Evolutionary conservation across 2,329 filamentous ascomycete species (phyloP).

Genomic region (Xylaria sp.): DNA sequence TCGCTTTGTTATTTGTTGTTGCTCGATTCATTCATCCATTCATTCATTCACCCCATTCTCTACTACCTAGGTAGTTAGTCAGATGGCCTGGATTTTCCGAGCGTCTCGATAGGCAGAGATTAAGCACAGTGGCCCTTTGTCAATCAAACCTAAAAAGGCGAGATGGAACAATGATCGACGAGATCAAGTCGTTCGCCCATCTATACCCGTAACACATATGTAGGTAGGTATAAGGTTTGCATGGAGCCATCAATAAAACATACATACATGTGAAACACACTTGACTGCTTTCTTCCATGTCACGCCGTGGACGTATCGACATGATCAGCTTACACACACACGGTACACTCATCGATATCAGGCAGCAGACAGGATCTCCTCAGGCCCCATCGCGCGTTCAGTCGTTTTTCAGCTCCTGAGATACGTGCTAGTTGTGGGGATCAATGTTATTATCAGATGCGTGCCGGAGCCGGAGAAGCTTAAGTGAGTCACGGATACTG

Average conservation of each 20-base stretch:
- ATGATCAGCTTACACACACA: background rate
- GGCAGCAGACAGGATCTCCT: background rate
- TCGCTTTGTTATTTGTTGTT: background rate
- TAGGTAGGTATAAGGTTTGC: no score
- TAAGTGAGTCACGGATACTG: no score
- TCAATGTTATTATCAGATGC: no score
- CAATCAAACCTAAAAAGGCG: background rate
- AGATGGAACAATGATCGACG: background rate
- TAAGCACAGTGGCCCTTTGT: no score
- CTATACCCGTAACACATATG: no score
- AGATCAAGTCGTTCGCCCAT: background rate
- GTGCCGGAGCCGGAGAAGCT: no score
- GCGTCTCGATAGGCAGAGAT: no score
- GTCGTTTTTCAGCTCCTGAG: background rate
- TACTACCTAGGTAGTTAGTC: no score
- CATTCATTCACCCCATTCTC: slow-evolving; percentile 1
- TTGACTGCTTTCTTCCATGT: no score
- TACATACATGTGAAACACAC: background rate
- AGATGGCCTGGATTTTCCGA: background rate
- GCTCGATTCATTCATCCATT: slow-evolving; percentile 1
- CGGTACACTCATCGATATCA: background rate
- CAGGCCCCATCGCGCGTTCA: background rate
- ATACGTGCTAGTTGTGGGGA: background rate
- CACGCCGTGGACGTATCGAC: background rate
- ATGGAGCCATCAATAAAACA: background rate